These are phyloP conservation scores for Suillus paluster DNA, from an alignment of 768 basidiomycete species.

Conservation along the genomic window DNA sequence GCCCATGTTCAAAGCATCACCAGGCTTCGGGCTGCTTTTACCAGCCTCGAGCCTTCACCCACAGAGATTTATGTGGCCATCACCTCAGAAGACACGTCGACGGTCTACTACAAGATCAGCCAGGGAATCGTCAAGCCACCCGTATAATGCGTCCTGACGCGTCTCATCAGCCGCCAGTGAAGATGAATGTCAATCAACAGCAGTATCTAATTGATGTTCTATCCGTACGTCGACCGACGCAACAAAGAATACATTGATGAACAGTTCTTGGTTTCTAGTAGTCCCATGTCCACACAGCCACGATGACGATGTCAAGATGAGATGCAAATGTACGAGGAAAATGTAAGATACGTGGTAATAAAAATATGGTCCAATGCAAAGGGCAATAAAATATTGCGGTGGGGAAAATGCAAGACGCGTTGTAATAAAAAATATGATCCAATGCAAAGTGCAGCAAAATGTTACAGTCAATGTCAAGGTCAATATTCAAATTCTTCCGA, in stretches of 20 bases:
- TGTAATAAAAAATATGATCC: background rate
- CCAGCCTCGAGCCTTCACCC: slow-evolving; percentile 42
- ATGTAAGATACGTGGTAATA: background rate
- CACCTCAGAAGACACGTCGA: slow-evolving; percentile 76
- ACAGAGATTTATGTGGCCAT: slow-evolving; percentile 69
- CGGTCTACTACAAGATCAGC: slow-evolving; percentile 84
- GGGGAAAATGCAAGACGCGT: background rate
- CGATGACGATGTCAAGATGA: background rate
- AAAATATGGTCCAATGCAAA: background rate
- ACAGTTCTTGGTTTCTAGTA: background rate
- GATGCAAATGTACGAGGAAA: background rate
- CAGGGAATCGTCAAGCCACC: slow-evolving; percentile 77
- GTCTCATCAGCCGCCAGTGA: background rate
- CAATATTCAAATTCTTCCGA: slow-evolving; percentile 73
- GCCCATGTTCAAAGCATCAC: background rate
- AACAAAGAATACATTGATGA: background rate
- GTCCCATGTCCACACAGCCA: background rate
- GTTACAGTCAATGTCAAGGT: slow-evolving; percentile 21
- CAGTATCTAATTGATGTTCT: background rate
- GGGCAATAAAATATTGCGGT: background rate
- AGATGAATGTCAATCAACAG: no score
- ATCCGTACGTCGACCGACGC: background rate
- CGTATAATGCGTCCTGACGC: slow-evolving; percentile 38
- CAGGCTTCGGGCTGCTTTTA: slow-evolving; percentile 66
- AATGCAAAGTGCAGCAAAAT: background rate